Evolutionary conservation across 306 rosid genomes (phyloP).

Genomic region (Argentina anserina): DNA sequence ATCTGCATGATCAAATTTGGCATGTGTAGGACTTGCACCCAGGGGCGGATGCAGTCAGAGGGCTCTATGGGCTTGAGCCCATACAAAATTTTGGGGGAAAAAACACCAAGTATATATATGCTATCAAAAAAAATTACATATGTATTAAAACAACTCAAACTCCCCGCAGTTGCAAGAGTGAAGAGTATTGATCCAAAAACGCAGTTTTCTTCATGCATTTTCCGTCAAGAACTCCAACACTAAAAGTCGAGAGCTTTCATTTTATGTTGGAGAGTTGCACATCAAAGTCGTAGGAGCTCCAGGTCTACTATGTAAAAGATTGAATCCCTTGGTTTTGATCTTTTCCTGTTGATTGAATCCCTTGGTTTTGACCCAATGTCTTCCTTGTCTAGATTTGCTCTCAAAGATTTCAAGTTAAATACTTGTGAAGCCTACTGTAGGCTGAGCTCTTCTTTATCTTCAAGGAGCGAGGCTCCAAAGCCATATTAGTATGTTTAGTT

Average conservation of each 20-base stretch:
- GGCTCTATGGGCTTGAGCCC: no score
- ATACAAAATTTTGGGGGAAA: no score
- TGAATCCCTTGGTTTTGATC: neutral
- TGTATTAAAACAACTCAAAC: no score
- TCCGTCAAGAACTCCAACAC: neutral
- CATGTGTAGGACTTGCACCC: no score
- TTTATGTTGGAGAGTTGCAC: neutral
- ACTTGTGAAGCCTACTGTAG: constrained; percentile 27
- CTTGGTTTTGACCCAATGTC: constrained; percentile 40
- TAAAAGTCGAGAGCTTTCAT: neutral
- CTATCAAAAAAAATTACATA: no score
- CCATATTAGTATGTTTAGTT: constrained; percentile 46
- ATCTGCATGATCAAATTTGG: no score
- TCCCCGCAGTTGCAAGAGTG: no score
- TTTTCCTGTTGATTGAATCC: neutral
- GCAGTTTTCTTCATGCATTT: no score
- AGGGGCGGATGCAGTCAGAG: no score
- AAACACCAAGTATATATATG: no score
- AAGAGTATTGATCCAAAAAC: no score
- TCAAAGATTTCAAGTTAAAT: constrained; percentile 39
- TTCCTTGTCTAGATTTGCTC: constrained; percentile 47
- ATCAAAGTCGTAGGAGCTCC: neutral
- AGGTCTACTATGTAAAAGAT: neutral
- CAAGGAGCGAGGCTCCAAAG: constrained; percentile 31
- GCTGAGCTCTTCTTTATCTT: constrained; percentile 23